Evolutionary conservation across 1,139 yeast genomes (phyloP).

Genomic region (Suhomyces anneliseae): DNA sequence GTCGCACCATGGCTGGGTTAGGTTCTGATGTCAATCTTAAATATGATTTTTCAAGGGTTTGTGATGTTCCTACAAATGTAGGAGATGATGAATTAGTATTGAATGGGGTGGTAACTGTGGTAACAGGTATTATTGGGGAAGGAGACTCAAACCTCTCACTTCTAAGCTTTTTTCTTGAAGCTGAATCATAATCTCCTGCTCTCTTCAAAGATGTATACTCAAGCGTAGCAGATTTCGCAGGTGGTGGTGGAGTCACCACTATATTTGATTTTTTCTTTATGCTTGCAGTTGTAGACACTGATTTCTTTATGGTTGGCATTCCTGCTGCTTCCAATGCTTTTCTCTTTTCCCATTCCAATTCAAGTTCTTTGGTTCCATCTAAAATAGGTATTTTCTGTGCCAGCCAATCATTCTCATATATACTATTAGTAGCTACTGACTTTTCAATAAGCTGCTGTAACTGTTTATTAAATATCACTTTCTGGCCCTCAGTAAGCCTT

Average conservation of each 20-base stretch:
- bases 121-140: conserved; percentile 1
- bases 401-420: conserved; percentile 63
- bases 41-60: conserved; percentile 70
- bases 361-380: conserved; percentile 21
- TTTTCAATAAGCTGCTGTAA: conserved; percentile 47
- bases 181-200: conserved; percentile 30
- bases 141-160: conserved; percentile 51
- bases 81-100: conserved; percentile 1
- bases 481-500: conserved; percentile 21
- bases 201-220: conserved; percentile 2
- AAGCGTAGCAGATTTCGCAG: not conserved
- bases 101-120: conserved; percentile 3
- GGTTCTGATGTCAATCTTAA: conserved; percentile 89
- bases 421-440: conserved; percentile 48
- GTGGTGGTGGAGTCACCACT: not conserved
- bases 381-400: conserved; percentile 56
- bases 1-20: conserved; percentile 80
- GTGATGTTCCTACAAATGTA: conserved; percentile 62
- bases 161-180: conserved; percentile 44
- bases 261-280: not conserved
- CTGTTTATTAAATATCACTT: conserved; percentile 42
- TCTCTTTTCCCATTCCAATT: conserved; percentile 14
- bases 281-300: not conserved
- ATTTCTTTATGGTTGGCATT: not conserved
- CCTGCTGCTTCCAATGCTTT: conserved; percentile 8